Evolutionary conservation across 495 filamentous ascomycete species (phyloP), one percentile per base, ranked within the genome.

Genomic region (Tuber calosporum): DNA sequence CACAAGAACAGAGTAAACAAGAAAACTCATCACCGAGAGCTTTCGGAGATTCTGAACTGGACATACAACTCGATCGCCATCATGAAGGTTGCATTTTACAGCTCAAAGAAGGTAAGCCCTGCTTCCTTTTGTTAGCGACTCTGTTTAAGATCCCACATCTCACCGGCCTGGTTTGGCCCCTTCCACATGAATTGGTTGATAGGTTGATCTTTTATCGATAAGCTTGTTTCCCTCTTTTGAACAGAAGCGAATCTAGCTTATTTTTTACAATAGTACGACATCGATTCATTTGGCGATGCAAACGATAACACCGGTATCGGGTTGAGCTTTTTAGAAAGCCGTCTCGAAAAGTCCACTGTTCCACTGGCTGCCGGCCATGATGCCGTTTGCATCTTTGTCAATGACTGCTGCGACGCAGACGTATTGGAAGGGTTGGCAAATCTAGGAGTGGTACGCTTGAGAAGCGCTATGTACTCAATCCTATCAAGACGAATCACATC

Each of bases 341-440:
- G 67, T 13, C 77, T 81, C 13, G 79, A 81, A 62, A 69, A 69
- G n/a, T 75, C 69, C 19, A 91, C 90, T 13, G 87, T 84, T 0
- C 72, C 86, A 2, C 84, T 91, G 34, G 88, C 88, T 2, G 74
- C 79, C 15, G 86, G 82, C 72, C 83, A 85, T 74, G 82, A 84
- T 45, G 90, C 89, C 71, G 84, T 92, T 70, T 91, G 89, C 83
- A 88, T 88, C 80, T 92, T 91, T 81, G 90, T 92, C 72, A 91
- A 91, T 83, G 90, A 91, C 82, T 83, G 79, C 7, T 84, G 90
- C 48, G 78, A 84, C 73, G 84, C 77, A 4, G 73, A 79, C 2
- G 88, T 91, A 68, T 84, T 90, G 41, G 75, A 82, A 62, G 82
- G 84, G 13, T 84, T 91, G 4, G 81, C 84, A 75, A 72, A 71